Percentiles rank a stretch among this genome's conserved stretches.
Conservation (phyloP, 108 stramenopile species). For the Cyclotella atomus region DNA sequence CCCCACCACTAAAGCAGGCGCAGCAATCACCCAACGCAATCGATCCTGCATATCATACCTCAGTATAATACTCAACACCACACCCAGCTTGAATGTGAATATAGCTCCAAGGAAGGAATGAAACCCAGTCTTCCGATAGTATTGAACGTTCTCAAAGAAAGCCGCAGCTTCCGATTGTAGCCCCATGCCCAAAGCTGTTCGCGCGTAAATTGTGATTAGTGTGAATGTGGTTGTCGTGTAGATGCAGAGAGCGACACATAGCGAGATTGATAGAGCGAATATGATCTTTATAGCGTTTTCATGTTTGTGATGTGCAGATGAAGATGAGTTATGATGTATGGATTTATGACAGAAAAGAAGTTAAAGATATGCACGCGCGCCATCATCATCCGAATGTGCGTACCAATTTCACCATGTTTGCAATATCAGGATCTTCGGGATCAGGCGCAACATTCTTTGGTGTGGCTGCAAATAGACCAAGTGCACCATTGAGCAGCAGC, state of each 20-base stretch:
- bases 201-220: background rate
- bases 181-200: constrained; percentile 1
- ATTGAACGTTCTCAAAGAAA: background rate
- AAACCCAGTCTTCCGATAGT: background rate
- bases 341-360: background rate
- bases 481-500: background rate
- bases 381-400: background rate
- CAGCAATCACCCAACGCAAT: background rate
- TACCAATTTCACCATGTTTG: background rate
- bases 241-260: background rate
- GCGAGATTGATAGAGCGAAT: background rate
- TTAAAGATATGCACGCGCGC: too few species aligned
- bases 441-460: background rate
- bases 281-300: background rate
- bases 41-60: background rate
- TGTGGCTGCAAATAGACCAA: background rate
- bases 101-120: background rate
- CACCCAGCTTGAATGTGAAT: background rate
- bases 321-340: background rate
- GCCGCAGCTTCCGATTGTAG: background rate
- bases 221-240: constrained; percentile 8
- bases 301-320: background rate
- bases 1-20: background rate
- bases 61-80: background rate
- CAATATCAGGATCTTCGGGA: background rate